Conservation (phyloP, 352 stramenopile genomes). For the Phytophthora foliorum region DNA sequence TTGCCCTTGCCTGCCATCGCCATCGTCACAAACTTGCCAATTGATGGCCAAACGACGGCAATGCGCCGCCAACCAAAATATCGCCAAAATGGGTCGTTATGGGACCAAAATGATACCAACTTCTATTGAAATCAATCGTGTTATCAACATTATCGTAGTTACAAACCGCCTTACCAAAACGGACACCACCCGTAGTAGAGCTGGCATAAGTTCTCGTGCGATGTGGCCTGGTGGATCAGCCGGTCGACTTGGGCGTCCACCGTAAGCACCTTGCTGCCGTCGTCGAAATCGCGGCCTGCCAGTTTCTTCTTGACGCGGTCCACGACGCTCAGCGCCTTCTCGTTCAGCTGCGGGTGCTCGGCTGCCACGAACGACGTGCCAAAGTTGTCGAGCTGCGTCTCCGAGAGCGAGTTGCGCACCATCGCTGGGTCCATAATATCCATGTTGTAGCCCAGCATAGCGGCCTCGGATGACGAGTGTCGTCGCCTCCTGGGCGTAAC, state of each 20-base stretch:
- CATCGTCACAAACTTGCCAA: conserved; percentile 32
- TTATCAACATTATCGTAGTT: background rate
- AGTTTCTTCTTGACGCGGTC: conserved; percentile 99
- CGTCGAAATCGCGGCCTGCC: conserved; percentile 97
- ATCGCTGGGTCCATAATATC: conserved; percentile 67
- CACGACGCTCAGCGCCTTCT: conserved; percentile 96
- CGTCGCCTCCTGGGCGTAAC: conserved; percentile 56
- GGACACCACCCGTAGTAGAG: conserved; percentile 99
- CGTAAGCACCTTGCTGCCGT: conserved; percentile 80
- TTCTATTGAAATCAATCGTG: background rate
- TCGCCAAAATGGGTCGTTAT: conserved; percentile 1
- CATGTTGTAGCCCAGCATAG: conserved; percentile 73
- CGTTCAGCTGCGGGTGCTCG: conserved; percentile 86
- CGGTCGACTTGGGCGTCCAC: conserved; percentile 97
- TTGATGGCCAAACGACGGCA: conserved; percentile 15
- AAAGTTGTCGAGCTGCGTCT: conserved; percentile 61
- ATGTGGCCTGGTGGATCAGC: conserved; percentile 99
- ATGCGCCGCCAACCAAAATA: conserved; percentile 28
- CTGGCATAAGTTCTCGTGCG: conserved; percentile 99
- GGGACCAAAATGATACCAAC: background rate
- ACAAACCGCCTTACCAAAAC: conserved; percentile 81
- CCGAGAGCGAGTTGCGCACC: conserved; percentile 71
- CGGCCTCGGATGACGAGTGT: conserved; percentile 68
- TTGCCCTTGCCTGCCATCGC: conserved; percentile 41
- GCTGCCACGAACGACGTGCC: conserved; percentile 61